Percentiles rank a stretch among this genome's conserved stretches.
Evolutionary conservation across 345 rosid species (phyloP).

Genomic region (Durio zibethinus): DNA sequence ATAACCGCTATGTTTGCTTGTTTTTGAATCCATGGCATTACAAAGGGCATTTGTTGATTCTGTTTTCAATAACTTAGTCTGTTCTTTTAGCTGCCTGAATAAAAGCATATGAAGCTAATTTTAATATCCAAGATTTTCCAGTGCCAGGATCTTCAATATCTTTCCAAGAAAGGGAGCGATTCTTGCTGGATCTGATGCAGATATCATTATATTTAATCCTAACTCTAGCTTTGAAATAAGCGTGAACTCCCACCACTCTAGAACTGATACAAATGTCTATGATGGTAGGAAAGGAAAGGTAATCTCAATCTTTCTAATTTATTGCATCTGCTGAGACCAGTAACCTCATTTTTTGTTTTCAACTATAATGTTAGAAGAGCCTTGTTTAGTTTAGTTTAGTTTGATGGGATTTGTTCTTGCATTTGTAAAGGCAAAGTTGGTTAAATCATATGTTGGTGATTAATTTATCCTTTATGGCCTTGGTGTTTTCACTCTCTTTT

Average conservation of each 20-base stretch:
- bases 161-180: conserved; percentile 96
- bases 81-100: neutral
- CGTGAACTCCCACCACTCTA: conserved; percentile 74
- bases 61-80: neutral
- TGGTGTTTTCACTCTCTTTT: neutral
- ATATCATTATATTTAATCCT: conserved; percentile 85
- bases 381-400: neutral
- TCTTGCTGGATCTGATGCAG: conserved; percentile 93
- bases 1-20: neutral
- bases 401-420: neutral
- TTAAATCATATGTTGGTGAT: neutral
- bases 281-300: conserved; percentile 85
- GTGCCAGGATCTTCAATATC: conserved; percentile 89
- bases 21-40: neutral
- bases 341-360: neutral
- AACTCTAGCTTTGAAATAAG: conserved; percentile 72
- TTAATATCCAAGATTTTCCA: conserved; percentile 24
- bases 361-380: neutral
- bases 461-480: neutral
- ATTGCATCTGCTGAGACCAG: neutral
- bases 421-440: neutral
- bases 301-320: conserved; percentile 15
- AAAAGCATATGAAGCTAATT: neutral
- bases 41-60: neutral
- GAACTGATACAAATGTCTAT: conserved; percentile 79